phyloP scores from a whole-genome alignment of 805 yeast genomes.

The Candida xiaguanensis region DNA sequence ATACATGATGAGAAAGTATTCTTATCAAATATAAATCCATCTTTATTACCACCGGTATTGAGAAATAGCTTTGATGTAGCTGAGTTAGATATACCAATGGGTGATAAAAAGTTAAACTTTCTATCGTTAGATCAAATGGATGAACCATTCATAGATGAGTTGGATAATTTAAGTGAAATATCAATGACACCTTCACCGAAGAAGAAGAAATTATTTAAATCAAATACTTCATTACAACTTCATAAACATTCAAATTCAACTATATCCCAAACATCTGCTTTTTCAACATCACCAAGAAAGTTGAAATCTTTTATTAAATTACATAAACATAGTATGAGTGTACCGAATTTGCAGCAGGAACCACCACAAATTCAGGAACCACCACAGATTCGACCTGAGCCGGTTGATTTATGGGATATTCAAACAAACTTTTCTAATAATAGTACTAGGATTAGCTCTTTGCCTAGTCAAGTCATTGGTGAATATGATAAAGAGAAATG shows the following conservation, averaged over 20 bases:
- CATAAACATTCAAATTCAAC: constrained; percentile 9
- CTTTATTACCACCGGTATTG: constrained; percentile 31
- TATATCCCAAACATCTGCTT: constrained; percentile 2
- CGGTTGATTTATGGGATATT: constrained; percentile 23
- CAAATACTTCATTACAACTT: constrained; percentile 3
- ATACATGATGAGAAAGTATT: constrained; percentile 27
- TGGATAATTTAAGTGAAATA: constrained; percentile 12
- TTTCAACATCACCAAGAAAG: constrained; percentile 25
- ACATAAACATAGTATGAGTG: constrained; percentile 7
- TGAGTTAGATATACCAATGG: constrained; percentile 15
- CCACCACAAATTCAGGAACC: constrained; percentile 4
- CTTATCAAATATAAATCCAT: constrained; percentile 25
- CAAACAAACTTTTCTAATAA: constrained; percentile 25
- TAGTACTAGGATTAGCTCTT: constrained; percentile 37
- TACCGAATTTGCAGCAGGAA: constrained; percentile 4
- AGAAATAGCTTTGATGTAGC: constrained; percentile 22
- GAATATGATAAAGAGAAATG: constrained; percentile 66
- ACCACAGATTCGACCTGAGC: constrained; percentile 7
- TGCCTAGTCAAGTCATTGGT: constrained; percentile 58
- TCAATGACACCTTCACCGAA: constrained; percentile 19
- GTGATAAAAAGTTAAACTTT: background rate
- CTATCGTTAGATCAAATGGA: background rate
- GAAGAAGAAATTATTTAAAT: constrained; percentile 21
- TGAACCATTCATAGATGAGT: constrained; percentile 21
- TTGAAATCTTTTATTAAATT: constrained; percentile 13